A percentile compares a stretch with the other conserved stretches of the same genome.
Evolutionary conservation across 768 basidiomycete genomes (phyloP).

Genomic region (Gymnopilus junonius): DNA sequence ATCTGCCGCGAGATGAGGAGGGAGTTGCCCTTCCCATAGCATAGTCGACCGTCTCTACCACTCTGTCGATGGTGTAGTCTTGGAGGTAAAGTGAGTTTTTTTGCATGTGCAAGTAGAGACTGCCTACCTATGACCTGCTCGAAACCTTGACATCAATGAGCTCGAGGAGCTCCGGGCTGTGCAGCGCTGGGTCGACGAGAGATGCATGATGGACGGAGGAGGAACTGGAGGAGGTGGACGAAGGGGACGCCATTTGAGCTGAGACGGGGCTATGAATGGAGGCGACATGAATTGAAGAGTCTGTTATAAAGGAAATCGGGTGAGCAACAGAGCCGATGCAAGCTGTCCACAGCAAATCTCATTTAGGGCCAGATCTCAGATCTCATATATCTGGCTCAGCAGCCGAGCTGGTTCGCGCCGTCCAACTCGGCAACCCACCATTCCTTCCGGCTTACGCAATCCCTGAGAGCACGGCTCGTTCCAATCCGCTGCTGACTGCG

Average conservation of each 20-base stretch:
- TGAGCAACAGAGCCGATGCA: conserved; percentile 27
- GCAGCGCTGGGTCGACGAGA: conserved; percentile 66
- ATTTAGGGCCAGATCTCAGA: conserved; percentile 20
- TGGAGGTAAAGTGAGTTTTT: conserved; percentile 8
- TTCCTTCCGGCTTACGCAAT: conserved; percentile 28
- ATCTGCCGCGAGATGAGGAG: conserved; percentile 54
- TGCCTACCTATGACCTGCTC: conserved; percentile 61
- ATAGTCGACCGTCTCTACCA: conserved; percentile 75
- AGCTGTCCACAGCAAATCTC: conserved; percentile 11
- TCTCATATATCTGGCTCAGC: conserved; percentile 16
- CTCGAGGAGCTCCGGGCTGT: conserved; percentile 69
- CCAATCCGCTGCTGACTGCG: conserved; percentile 24
- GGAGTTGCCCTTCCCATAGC: conserved; percentile 70
- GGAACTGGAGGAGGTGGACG: conserved; percentile 27
- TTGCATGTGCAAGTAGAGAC: conserved; percentile 29
- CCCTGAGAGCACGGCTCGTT: conserved; percentile 22
- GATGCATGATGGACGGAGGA: conserved; percentile 46
- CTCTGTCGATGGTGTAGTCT: conserved; percentile 75
- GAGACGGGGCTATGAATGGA: conserved; percentile 25
- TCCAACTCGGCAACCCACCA: conserved; percentile 23
- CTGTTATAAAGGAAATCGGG: conserved; percentile 31
- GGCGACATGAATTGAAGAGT: conserved; percentile 5
- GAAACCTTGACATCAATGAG: conserved; percentile 70
- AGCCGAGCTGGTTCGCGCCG: conserved; percentile 23
- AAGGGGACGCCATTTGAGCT: conserved; percentile 19